Base-by-base conservation (phyloP, 2,329 filamentous ascomycete genomes). In the Microdochium paspali region DNA sequence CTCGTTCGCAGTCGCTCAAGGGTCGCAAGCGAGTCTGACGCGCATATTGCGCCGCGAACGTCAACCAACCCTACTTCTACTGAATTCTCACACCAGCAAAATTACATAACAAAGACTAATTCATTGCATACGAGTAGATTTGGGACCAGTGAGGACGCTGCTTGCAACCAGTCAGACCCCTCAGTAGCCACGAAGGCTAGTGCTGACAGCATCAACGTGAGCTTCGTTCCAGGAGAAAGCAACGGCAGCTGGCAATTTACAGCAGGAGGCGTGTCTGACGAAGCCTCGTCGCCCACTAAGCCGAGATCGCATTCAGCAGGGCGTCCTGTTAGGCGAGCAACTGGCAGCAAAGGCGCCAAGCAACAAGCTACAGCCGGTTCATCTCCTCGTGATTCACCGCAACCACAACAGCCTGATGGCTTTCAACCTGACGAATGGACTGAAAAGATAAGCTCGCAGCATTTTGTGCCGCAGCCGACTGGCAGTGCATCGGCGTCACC, bases 181-280 rank as follows among this genome's bases (percentile, higher is more conserved):
- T 47, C 49, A 32, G 49, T 51, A 55, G 60, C 66, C 71, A 52
- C 74, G 64, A 54, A 53, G 35, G 35, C 15, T 40, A 82, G 75
- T 54, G 66, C 74, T 20, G 78, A 84, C 48, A 78, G 75, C 46
- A 83, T 84, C 54, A 79, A 80, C 60, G 83, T 79, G 18, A 75
- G 66, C 32, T 84, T 84, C 60, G 72, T 71, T 20, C 66, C 74
- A 3, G 71, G 73, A 13, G 72, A 79, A 20, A 60, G 65, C 40
- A 54, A 65, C 4, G 61, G 65, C 28, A 60, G 64, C 20, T 77
- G 70, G 71, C 66, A 73, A 47, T 80, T 80, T 52, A 77, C 64
- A 47, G 77, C 77, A 12, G 75, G 76, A 4, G 65, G 64, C 28
- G 58, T 58, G 10, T 52, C 56, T 20, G 55, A 48, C 15, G 61